phyloP scores from a whole-genome alignment of 164 flowering plant genomes.

The Berberis thunbergii region DNA sequence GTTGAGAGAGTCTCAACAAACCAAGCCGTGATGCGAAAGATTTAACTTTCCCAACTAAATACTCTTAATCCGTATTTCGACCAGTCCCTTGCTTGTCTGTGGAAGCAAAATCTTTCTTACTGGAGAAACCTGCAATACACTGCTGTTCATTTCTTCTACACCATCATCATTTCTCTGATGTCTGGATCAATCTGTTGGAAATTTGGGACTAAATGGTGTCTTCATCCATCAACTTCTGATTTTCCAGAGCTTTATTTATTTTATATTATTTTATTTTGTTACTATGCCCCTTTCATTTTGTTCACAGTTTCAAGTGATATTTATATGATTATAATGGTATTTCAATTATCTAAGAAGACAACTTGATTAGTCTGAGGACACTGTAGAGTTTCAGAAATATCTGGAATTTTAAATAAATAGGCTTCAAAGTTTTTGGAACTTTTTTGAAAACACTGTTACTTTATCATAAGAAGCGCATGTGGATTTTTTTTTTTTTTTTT shows the following conservation, averaged over 20 bases:
- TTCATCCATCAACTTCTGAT: background rate
- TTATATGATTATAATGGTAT: no score
- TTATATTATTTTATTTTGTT: no score
- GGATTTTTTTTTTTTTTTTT: no score
- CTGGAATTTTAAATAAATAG: no score
- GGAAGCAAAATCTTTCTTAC: slow-evolving; percentile 93
- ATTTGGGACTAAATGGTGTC: slow-evolving; percentile 84
- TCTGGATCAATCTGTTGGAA: slow-evolving; percentile 94
- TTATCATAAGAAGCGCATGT: no score
- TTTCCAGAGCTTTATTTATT: background rate
- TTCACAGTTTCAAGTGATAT: no score
- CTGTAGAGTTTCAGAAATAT: no score
- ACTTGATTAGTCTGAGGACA: no score
- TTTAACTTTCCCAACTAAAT: slow-evolving; percentile 69
- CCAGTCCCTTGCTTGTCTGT: slow-evolving; percentile 83
- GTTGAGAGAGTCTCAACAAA: slow-evolving; percentile 68
- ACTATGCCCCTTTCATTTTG: no score
- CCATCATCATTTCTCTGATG: slow-evolving; percentile 85
- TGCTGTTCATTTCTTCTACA: slow-evolving; percentile 92
- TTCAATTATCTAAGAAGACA: no score
- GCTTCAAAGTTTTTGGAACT: no score
- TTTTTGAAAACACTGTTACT: no score
- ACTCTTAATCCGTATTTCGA: slow-evolving; percentile 44
- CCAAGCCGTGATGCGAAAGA: slow-evolving; percentile 56
- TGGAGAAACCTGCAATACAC: slow-evolving; percentile 98